Base-by-base conservation (phyloP, 148 eudicot species). In the Rhododendron mucronatum region DNA sequence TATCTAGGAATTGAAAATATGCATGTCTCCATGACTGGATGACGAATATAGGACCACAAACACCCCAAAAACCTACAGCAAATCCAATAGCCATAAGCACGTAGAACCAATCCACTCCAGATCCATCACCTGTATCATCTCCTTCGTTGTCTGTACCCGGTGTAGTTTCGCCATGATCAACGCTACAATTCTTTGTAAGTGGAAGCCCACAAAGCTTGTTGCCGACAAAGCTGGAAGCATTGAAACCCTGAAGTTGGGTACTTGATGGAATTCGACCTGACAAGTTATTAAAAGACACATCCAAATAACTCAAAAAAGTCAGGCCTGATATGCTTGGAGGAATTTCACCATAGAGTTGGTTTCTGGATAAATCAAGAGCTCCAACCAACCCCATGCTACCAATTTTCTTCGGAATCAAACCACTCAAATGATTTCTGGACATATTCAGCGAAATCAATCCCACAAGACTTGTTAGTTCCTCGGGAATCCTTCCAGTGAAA, bases 231-330 rank as follows among this genome's bases (percentile, higher is more conserved):
- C 53, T n/a, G 4, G 82, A 50, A 48, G 21, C 61, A 28, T 28
- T 18, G 55, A 80, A 16, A 11, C 82, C 4, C 21, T 80, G 82
- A 0, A 80, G 82, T 30, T 80, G 82, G 7, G 82, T 48, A 16
- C 82, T 15, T 0, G 61, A 50, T 50, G 63, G 87, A 13, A 85
- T 85, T 78, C 15, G 69, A 30, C 87, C 87, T 3, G 77, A 37
- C 59, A 78, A 79, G 13, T 85, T 44, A 39, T 85, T 85, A 20
- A 59, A 26, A 11, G 61, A 79, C 10, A 79, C 0, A 28, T 47
- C 33, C 37, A 79, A 79, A 20, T 21, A 48, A 79, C 82, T 26
- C 14, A 48, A 47, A 11, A 79, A 79, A 45, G 7, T n/a, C 57
- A 79, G 48, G 23, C 1, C 12, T 48, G 82, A 26, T 4, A 79